Percentiles rank a stretch among this genome's conserved stretches.
Evolutionary conservation across 1,284 basidiomycete genomes (phyloP).

Genomic region (Heliocybe sulcata): DNA sequence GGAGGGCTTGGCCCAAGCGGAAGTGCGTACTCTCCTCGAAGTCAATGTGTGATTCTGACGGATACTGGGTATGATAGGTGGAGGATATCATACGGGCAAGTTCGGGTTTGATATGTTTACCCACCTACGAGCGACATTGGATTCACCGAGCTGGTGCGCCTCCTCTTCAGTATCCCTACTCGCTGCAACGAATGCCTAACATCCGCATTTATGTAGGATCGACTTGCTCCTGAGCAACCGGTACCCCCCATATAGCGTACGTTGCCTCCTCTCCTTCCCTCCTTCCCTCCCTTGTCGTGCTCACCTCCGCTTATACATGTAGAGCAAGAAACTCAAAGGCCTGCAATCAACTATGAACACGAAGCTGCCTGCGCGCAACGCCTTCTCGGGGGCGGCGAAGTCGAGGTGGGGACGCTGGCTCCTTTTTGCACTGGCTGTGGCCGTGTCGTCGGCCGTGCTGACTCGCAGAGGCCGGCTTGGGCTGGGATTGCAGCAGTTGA

Average conservation of each 20-base stretch:
- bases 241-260: slow-evolving; percentile 60
- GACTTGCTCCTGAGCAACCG: slow-evolving; percentile 50
- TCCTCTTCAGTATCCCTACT: background rate
- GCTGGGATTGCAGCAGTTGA: background rate
- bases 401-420: slow-evolving; percentile 31
- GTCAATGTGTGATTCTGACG: background rate
- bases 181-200: background rate
- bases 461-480: slow-evolving; percentile 8
- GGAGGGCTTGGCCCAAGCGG: slow-evolving; percentile 71
- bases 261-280: slow-evolving; percentile 9
- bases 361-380: slow-evolving; percentile 32
- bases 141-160: slow-evolving; percentile 56
- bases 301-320: background rate
- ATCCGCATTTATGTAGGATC: slow-evolving; percentile 30
- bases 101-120: slow-evolving; percentile 65
- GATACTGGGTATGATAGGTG: slow-evolving; percentile 33
- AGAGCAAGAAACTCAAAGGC: slow-evolving; percentile 21
- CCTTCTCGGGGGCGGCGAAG: slow-evolving; percentile 1
- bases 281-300: background rate
- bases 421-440: slow-evolving; percentile 28
- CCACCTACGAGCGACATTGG: slow-evolving; percentile 52
- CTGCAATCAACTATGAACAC: slow-evolving; percentile 18
- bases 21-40: background rate
- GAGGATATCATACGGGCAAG: slow-evolving; percentile 56
- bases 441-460: slow-evolving; percentile 24